Percentiles rank a stretch among this genome's conserved stretches.
phyloP scores from a whole-genome alignment of 164 flowering plant species.

The Piper longum region DNA sequence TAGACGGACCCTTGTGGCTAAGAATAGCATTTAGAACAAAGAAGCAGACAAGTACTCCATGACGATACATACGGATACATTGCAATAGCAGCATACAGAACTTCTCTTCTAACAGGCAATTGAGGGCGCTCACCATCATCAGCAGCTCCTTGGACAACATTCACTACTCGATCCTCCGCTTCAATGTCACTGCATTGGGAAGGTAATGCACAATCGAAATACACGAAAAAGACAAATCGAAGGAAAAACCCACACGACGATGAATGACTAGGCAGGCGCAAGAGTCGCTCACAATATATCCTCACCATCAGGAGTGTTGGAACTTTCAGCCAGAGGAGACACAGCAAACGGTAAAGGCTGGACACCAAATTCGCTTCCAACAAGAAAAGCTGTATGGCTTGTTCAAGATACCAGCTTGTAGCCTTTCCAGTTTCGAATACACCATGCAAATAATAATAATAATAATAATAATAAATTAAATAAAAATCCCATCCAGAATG shows the following conservation, averaged over 20 bases:
- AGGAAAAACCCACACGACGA: neutral
- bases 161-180: conserved; percentile 14
- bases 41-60: neutral
- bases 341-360: conserved; percentile 20
- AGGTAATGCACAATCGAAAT: neutral
- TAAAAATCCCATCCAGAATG: no score
- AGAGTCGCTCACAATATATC: conserved; percentile 22
- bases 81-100: conserved; percentile 66
- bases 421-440: conserved; percentile 31
- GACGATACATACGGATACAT: conserved; percentile 37
- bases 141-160: conserved; percentile 10
- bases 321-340: conserved; percentile 23
- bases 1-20: neutral
- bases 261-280: neutral
- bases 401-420: conserved; percentile 90
- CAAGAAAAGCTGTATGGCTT: conserved; percentile 72
- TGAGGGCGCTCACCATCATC: neutral
- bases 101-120: conserved; percentile 66
- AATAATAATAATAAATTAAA: no score
- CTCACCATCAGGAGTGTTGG: conserved; percentile 14
- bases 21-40: neutral
- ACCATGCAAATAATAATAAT: no score
- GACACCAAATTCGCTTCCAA: conserved; percentile 54
- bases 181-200: conserved; percentile 18
- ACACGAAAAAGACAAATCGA: neutral